Base-by-base conservation (phyloP, 257 asterid species). In the Solanum raphanifolium region DNA sequence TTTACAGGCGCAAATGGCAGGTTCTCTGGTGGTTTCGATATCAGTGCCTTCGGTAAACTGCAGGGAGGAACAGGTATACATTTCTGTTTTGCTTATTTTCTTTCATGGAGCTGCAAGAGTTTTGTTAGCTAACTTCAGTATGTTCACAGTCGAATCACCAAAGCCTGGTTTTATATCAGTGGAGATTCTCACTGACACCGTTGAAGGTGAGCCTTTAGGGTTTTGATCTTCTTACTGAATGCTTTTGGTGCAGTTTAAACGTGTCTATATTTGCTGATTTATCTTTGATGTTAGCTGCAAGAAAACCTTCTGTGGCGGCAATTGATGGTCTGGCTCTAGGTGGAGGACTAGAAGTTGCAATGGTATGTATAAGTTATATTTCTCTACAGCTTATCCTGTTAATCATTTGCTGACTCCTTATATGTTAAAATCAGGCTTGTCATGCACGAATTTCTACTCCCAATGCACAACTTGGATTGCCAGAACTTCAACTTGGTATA, bases 281-380 rank as follows among this genome's bases (percentile, higher is more conserved):
- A 48, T 38, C 87, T 58, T 89, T 87, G 55, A 83, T 78, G 86
- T 46, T 92, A 97, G 99, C 95, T 93, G 98, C 94, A 18, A 94
- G 91, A 87, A 97, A 97, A 85, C 99, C 99, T 10, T 96, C 98
- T 55, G 99, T 97, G 84, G 99, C 99, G 84, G 99, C 99, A 13
- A 90, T 97, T 69, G 99, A 97, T 93, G 99, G 99, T 87, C 98
- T 96, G 84, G 99, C 99, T 88, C 91, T 97, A 91, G 99, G 99
- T 91, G 99, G 99, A 89, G 99, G 99, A 71, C 87, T 97, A 48
- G 99, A 97, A 88, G 98, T 96, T 68, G 99, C 99, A 83, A 96
- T 96, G 99, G 99, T 96, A 89, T 72, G 93, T 29, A 46, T 9
- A 81, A 29, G 69, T 48, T 46, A 81, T 48, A 48, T 31, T 81